Conservation (phyloP, 805 yeast species). For the Sugiyamaella americana region DNA sequence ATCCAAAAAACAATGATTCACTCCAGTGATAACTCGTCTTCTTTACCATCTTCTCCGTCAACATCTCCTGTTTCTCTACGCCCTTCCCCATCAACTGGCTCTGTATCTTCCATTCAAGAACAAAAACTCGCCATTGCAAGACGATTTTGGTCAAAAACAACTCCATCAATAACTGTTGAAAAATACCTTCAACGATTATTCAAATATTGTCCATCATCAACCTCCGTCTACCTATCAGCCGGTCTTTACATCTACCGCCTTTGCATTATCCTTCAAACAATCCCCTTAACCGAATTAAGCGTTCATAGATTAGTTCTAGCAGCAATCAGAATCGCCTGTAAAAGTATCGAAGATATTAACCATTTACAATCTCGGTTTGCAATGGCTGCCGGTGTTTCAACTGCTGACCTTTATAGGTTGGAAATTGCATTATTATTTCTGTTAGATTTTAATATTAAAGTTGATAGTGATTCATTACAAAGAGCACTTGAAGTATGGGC, state of each 20-base stretch:
- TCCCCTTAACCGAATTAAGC: conserved; percentile 34
- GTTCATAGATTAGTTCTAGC: conserved; percentile 43
- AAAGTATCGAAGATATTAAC: conserved; percentile 42
- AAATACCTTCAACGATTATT: conserved; percentile 34
- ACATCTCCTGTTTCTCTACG: background rate
- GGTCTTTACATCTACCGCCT: conserved; percentile 32
- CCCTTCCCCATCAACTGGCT: background rate
- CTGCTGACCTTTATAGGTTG: conserved; percentile 40
- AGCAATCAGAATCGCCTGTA: conserved; percentile 40
- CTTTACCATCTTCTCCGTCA: background rate
- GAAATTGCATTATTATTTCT: conserved; percentile 48
- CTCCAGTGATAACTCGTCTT: background rate
- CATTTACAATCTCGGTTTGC: conserved; percentile 43
- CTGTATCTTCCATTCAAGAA: conserved; percentile 1
- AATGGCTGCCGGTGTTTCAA: conserved; percentile 42
- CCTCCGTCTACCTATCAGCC: conserved; percentile 35
- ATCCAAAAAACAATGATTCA: background rate
- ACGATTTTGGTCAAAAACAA: conserved; percentile 30
- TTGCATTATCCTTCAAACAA: conserved; percentile 26
- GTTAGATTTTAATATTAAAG: conserved; percentile 44
- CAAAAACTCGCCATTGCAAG: conserved; percentile 22
- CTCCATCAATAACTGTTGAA: conserved; percentile 28
- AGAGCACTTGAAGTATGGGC: conserved; percentile 27
- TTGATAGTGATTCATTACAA: conserved; percentile 34
- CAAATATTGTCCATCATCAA: conserved; percentile 35